Evolutionary conservation across 768 basidiomycete genomes (phyloP), one percentile per base, ranked within the genome.

Genomic region (Leccinum longicurvipes): DNA sequence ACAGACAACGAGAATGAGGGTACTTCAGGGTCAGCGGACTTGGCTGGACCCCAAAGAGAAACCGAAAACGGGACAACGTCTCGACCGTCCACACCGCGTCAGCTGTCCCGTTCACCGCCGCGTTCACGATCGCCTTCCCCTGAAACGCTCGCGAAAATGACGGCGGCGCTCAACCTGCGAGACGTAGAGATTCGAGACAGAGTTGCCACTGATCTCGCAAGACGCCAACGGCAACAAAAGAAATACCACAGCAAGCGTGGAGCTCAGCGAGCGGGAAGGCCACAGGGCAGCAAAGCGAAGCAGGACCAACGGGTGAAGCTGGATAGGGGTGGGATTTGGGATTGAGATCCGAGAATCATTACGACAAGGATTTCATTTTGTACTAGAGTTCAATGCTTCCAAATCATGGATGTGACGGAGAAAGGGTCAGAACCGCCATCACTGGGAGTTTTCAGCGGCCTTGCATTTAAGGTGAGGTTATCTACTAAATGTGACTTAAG

Each of bases 211-310:
- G 84, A 92, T 61, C 72, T 91, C 19, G 71, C 77, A 3, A 85
- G 82, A 64, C 84, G 83, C 3, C 78, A 81, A 19, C 81, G 81
- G 55, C 80, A 89, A 62, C 80, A 88, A 65, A 79, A 81, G 55
- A 91, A 90, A 68, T 82, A 89, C 67, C 93, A 95, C 73, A 84
- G 89, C 1, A 90, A 86, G 71, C 82, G 85, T 58, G 78, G 80
- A 7, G 77, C 77, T 3, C 79, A 82, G 52, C 77, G 83, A 53
- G 82, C 78, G 27, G 89, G 89, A 24, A 76, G 90, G 36, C 76
- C 84, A 23, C 84, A 85, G 60, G 93, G 93, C 21, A 92, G 89
- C 68, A 95, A 95, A 68, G 86, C 86, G 53, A 95, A 92, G 73
- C 84, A 85, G 65, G 89, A 93, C 64, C 80, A 73, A 28, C 76